A percentile compares a stretch with the other conserved stretches of the same genome.
These are phyloP conservation scores for Tanozyma kutaoensis DNA, from an alignment of 805 yeast genomes.

Conservation along the genomic window DNA sequence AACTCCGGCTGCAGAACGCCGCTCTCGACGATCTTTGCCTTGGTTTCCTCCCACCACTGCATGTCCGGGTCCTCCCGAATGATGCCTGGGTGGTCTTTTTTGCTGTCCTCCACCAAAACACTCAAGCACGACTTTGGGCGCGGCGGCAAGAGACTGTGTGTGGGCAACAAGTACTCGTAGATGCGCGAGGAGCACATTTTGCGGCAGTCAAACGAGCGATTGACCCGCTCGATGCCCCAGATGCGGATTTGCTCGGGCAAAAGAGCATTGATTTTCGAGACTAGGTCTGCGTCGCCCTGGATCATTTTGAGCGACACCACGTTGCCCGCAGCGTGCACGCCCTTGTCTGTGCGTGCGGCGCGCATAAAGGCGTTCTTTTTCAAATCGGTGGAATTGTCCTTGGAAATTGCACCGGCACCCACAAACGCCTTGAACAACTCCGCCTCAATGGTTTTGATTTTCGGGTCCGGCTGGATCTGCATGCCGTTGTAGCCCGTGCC, in stretches of 20 bases:
- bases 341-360: slow-evolving; percentile 86
- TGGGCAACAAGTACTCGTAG: slow-evolving; percentile 88
- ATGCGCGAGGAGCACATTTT: slow-evolving; percentile 93
- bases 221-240: slow-evolving; percentile 87
- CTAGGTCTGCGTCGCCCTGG: slow-evolving; percentile 66
- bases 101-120: slow-evolving; percentile 41
- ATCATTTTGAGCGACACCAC: slow-evolving; percentile 75
- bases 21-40: slow-evolving; percentile 11
- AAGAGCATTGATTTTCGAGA: slow-evolving; percentile 55
- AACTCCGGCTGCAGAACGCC: slow-evolving; percentile 5
- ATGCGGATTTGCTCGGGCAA: slow-evolving; percentile 81
- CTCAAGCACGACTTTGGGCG: slow-evolving; percentile 60
- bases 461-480: slow-evolving; percentile 74
- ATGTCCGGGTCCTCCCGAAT: slow-evolving; percentile 58
- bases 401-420: slow-evolving; percentile 78
- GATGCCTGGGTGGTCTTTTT: slow-evolving; percentile 41
- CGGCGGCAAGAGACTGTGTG: slow-evolving; percentile 86
- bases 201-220: slow-evolving; percentile 87
- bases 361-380: slow-evolving; percentile 81
- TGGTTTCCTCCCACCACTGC: slow-evolving; percentile 35
- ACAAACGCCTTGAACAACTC: slow-evolving; percentile 75
- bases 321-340: slow-evolving; percentile 96
- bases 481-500: slow-evolving; percentile 96
- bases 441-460: slow-evolving; percentile 80
- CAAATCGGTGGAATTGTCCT: slow-evolving; percentile 77